Evolutionary conservation across 768 basidiomycete genomes (phyloP).

Genomic region (Dacryopinax spathularia): DNA sequence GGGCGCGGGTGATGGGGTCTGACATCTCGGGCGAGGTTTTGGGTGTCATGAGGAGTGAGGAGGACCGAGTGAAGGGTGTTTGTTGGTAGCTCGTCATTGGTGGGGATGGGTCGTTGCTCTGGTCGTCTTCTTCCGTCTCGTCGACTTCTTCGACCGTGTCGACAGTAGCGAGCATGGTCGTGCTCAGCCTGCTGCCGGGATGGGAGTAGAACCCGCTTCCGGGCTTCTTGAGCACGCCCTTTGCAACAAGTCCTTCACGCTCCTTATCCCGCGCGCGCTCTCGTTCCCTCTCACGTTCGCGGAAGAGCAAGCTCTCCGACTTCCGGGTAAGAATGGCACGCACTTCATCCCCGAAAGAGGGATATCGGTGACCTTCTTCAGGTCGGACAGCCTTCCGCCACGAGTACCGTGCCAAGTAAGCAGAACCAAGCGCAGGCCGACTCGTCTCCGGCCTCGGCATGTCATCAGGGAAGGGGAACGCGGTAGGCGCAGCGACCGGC

Average conservation of each 20-base stretch:
- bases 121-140: neutral
- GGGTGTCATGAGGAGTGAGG: neutral
- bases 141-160: conserved; percentile 1
- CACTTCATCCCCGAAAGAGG: conserved; percentile 69
- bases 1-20: neutral
- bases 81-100: conserved; percentile 2
- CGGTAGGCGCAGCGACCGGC: neutral
- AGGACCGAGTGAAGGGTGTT: neutral
- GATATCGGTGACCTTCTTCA: conserved; percentile 22
- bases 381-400: conserved; percentile 41
- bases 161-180: conserved; percentile 2
- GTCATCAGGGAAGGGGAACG: conserved; percentile 38
- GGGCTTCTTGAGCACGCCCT: conserved; percentile 1
- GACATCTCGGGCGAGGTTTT: neutral
- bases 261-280: neutral
- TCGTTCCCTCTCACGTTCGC: neutral
- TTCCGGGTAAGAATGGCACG: conserved; percentile 39
- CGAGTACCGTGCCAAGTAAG: conserved; percentile 73
- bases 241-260: neutral
- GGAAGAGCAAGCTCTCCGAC: neutral
- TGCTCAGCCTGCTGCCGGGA: neutral
- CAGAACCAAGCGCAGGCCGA: conserved; percentile 55
- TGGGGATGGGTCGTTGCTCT: neutral
- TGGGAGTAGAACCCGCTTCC: neutral
- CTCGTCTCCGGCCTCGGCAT: conserved; percentile 7